These are phyloP conservation scores for Macroventuria anomochaeta DNA, from an alignment of 2,329 filamentous ascomycete genomes.

Conservation along the genomic window DNA sequence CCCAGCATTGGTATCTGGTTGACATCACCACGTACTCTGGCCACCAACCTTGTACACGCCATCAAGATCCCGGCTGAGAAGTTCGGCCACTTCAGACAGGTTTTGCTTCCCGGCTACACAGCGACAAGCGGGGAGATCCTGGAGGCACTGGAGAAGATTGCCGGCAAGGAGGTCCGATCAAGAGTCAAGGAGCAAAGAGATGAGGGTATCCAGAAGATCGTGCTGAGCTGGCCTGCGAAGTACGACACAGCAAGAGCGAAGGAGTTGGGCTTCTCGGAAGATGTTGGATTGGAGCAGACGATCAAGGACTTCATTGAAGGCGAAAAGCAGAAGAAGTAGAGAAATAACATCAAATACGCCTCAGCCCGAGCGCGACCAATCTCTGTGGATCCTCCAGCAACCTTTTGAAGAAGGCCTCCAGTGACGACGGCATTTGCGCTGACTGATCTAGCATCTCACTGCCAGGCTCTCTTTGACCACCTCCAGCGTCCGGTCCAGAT, in stretches of 20 bases:
- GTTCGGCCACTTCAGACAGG: slow-evolving; percentile 60
- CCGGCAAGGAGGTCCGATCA: slow-evolving; percentile 59
- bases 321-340: slow-evolving; percentile 28
- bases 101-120: slow-evolving; percentile 61
- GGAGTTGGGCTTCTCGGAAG: slow-evolving; percentile 59
- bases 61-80: slow-evolving; percentile 58
- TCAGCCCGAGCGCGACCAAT: neutral
- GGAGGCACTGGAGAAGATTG: slow-evolving; percentile 62
- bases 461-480: too few relatives aligned
- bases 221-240: slow-evolving; percentile 63
- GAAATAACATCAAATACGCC: neutral
- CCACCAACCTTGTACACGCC: slow-evolving; percentile 62
- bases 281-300: slow-evolving; percentile 56
- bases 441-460: neutral
- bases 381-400: neutral
- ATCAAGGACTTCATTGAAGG: slow-evolving; percentile 53
- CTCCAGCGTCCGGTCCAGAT: too few relatives aligned
- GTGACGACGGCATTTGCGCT: neutral
- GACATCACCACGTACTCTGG: slow-evolving; percentile 61
- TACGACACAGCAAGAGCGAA: slow-evolving; percentile 64
- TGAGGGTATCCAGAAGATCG: slow-evolving; percentile 58
- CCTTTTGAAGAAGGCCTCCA: too few relatives aligned
- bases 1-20: slow-evolving; percentile 64
- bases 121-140: slow-evolving; percentile 64
- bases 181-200: slow-evolving; percentile 61